Conservation (phyloP, 2,329 filamentous ascomycete genomes). For the Paecilomyces formosus region DNA sequence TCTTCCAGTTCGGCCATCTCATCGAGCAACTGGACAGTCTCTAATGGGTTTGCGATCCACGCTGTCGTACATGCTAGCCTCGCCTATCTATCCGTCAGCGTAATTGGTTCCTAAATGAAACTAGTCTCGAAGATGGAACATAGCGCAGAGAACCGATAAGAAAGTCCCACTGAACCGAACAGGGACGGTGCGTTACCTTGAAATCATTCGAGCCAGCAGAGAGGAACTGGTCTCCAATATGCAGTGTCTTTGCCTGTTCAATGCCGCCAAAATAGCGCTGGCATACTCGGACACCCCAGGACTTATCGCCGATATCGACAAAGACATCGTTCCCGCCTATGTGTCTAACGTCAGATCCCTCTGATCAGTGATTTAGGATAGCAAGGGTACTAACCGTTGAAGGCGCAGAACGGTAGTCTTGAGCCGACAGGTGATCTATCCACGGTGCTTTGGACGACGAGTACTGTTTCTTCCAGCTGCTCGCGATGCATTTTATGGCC, state of each 20-base stretch:
- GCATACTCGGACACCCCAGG: slow-evolving; percentile 87
- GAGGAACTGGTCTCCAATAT: slow-evolving; percentile 93
- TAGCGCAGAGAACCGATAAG: neutral
- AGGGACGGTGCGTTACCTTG: slow-evolving; percentile 49
- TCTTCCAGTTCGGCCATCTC: slow-evolving; percentile 58
- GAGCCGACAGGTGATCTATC: slow-evolving; percentile 67
- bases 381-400: slow-evolving; percentile 57
- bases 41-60: slow-evolving; percentile 88
- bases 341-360: neutral
- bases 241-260: slow-evolving; percentile 69
- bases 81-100: slow-evolving; percentile 40
- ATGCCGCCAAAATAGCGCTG: slow-evolving; percentile 82
- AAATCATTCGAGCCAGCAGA: slow-evolving; percentile 96
- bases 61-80: slow-evolving; percentile 86
- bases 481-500: slow-evolving; percentile 70
- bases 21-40: slow-evolving; percentile 84
- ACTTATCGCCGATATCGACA: slow-evolving; percentile 97
- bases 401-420: slow-evolving; percentile 83
- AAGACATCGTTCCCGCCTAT: slow-evolving; percentile 86
- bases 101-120: neutral
- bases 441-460: slow-evolving; percentile 87
- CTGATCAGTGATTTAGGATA: neutral
- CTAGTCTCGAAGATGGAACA: neutral
- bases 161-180: no score
- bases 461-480: slow-evolving; percentile 87